Percentiles rank a stretch among this genome's conserved stretches.
Conservation (phyloP, 1,284 basidiomycete genomes). For the Pseudomicrostroma phylloplanum region DNA sequence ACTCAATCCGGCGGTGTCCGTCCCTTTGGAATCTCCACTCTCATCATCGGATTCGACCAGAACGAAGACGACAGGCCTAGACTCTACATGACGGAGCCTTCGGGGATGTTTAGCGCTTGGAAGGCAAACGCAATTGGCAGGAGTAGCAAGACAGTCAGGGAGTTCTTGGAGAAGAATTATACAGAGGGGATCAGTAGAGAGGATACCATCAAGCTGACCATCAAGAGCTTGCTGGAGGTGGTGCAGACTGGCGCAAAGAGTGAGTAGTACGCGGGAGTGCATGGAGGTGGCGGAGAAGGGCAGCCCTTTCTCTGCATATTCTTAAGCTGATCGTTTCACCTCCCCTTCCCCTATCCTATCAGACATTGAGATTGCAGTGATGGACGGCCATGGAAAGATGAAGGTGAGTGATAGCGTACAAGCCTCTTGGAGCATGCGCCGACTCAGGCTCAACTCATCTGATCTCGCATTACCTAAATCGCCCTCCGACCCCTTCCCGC, state of each 20-base stretch:
- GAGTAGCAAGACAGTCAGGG: conserved; percentile 94
- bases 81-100: conserved; percentile 94
- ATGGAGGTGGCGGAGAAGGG: background rate
- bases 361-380: conserved; percentile 46
- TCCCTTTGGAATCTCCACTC: conserved; percentile 94
- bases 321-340: background rate
- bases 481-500: conserved; percentile 2
- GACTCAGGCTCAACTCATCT: background rate
- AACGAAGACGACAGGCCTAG: conserved; percentile 72
- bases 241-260: conserved; percentile 98
- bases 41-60: conserved; percentile 95
- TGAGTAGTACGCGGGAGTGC: conserved; percentile 14
- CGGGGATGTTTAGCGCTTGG: conserved; percentile 94
- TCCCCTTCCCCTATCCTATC: background rate
- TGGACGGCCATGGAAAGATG: conserved; percentile 42
- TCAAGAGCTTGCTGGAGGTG: conserved; percentile 93
- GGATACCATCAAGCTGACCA: conserved; percentile 85
- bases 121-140: conserved; percentile 98
- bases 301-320: conserved; percentile 1
- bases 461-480: background rate
- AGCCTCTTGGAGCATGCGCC: background rate
- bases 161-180: conserved; percentile 98
- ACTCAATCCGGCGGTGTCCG: conserved; percentile 98
- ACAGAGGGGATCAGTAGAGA: conserved; percentile 81
- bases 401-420: conserved; percentile 17